Conservation (phyloP, 163 green algal species). For the Scenedesmus sp. region DNA sequence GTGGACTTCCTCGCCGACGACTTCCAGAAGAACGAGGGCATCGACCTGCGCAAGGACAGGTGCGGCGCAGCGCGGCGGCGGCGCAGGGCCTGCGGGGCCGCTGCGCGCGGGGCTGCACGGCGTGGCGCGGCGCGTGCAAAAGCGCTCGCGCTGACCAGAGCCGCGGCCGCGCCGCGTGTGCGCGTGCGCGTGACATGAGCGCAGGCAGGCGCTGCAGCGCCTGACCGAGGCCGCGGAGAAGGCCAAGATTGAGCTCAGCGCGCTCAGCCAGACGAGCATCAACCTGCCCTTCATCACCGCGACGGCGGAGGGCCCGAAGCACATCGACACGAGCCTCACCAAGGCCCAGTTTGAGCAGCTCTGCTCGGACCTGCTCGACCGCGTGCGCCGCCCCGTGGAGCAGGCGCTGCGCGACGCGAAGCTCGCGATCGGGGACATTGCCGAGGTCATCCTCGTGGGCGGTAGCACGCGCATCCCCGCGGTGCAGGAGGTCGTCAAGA, state of each 20-base stretch:
- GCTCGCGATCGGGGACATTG: conserved; percentile 75
- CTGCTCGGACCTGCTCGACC: conserved; percentile 94
- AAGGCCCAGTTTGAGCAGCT: conserved; percentile 97
- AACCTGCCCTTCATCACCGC: conserved; percentile 99
- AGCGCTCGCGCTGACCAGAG: no score
- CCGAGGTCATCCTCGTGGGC: conserved; percentile 95
- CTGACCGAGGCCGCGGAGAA: conserved; percentile 98
- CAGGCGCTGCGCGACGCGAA: conserved; percentile 86
- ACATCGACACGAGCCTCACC: conserved; percentile 95
- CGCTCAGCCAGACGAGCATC: conserved; percentile 86
- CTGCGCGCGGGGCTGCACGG: background rate
- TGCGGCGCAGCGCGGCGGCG: no score
- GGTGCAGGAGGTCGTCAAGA: conserved; percentile 93
- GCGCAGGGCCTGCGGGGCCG: no score
- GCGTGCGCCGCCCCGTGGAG: conserved; percentile 90
- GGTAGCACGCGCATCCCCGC: conserved; percentile 98
- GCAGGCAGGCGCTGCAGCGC: conserved; percentile 86
- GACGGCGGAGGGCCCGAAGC: conserved; percentile 98
- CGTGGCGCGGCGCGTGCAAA: no score
- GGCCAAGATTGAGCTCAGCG: conserved; percentile 99
- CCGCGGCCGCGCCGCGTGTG: no score
- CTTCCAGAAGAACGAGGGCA: conserved; percentile 94
- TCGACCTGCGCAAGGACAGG: conserved; percentile 93
- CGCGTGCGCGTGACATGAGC: no score
- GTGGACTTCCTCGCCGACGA: conserved; percentile 97